Conservation (phyloP, 768 basidiomycete genomes). For the Leccinum disarticulatum region DNA sequence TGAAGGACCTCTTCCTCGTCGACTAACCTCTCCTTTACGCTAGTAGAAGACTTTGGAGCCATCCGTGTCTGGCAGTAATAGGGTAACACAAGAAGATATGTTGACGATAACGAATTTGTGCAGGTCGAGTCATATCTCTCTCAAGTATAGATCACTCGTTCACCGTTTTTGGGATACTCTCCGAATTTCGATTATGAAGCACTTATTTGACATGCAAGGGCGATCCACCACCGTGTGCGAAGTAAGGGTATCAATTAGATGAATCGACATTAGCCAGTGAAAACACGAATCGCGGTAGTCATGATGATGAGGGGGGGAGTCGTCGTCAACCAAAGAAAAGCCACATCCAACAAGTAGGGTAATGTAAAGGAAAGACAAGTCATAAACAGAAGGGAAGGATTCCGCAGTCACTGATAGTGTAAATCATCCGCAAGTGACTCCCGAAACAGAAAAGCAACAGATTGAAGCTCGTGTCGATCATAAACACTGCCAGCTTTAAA, state of each 20-base stretch:
- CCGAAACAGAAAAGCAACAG: conserved; percentile 33
- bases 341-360: conserved; percentile 61
- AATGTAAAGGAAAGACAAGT: conserved; percentile 34
- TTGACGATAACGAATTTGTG: not conserved
- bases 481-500: conserved; percentile 24
- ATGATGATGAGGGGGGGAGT: conserved; percentile 54
- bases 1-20: conserved; percentile 88
- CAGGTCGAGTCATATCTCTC: conserved; percentile 26
- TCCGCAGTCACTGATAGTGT: conserved; percentile 39
- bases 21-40: conserved; percentile 61
- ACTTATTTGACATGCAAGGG: conserved; percentile 34
- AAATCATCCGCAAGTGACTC: conserved; percentile 39
- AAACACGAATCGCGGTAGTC: conserved; percentile 62
- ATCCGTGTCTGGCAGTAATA: conserved; percentile 36
- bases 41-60: conserved; percentile 58
- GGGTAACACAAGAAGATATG: not conserved
- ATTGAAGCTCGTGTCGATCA: conserved; percentile 48
- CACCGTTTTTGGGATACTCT: conserved; percentile 9
- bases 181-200: conserved; percentile 30
- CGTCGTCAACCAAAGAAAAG: conserved; percentile 54
- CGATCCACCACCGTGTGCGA: conserved; percentile 34
- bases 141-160: not conserved
- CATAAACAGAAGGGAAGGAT: conserved; percentile 36
- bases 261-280: conserved; percentile 69
- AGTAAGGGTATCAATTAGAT: conserved; percentile 54